Conservation (phyloP, 2,329 filamentous ascomycete species). For the Grosmannia penicillata region DNA sequence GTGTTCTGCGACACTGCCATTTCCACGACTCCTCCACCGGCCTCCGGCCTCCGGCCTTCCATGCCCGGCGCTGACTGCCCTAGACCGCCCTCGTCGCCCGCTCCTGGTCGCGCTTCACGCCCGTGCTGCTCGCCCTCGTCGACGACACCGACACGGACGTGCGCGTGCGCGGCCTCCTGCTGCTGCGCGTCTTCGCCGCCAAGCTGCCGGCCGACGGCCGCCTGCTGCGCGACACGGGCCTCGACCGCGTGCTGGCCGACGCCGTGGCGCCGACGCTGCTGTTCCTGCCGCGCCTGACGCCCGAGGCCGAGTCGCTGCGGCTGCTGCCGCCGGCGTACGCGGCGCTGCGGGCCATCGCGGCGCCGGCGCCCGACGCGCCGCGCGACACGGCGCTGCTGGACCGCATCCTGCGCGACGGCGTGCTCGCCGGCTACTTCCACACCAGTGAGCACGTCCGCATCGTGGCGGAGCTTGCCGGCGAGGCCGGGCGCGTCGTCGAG, state of each 20-base stretch:
- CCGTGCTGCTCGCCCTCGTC: slow-evolving; percentile 52
- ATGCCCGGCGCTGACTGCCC: slow-evolving; percentile 4
- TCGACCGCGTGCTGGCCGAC: slow-evolving; percentile 53
- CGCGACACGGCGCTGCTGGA: slow-evolving; percentile 26
- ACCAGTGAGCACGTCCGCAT: slow-evolving; percentile 43
- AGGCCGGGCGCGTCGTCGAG: slow-evolving; percentile 33
- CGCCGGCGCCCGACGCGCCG: slow-evolving; percentile 9
- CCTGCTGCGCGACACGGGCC: slow-evolving; percentile 32
- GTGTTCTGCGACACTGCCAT: not conserved
- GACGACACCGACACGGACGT: slow-evolving; percentile 44
- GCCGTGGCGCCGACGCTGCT: slow-evolving; percentile 58
- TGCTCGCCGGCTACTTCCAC: slow-evolving; percentile 41
- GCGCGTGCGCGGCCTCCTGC: slow-evolving; percentile 39
- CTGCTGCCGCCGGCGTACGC: slow-evolving; percentile 53
- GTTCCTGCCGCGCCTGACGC: slow-evolving; percentile 63
- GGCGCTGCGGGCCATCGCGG: slow-evolving; percentile 44
- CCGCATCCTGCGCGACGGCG: slow-evolving; percentile 37
- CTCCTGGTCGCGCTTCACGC: slow-evolving; percentile 55
- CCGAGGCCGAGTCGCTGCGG: slow-evolving; percentile 50
- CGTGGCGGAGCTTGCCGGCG: slow-evolving; percentile 37
- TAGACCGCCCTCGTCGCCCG: slow-evolving; percentile 29
- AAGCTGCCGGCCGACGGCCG: slow-evolving; percentile 27
- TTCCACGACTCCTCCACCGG: not conserved
- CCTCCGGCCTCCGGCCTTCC: not conserved
- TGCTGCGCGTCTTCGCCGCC: slow-evolving; percentile 39